phyloP scores from a whole-genome alignment of 352 stramenopile species.

The Phytophthora pini region DNA sequence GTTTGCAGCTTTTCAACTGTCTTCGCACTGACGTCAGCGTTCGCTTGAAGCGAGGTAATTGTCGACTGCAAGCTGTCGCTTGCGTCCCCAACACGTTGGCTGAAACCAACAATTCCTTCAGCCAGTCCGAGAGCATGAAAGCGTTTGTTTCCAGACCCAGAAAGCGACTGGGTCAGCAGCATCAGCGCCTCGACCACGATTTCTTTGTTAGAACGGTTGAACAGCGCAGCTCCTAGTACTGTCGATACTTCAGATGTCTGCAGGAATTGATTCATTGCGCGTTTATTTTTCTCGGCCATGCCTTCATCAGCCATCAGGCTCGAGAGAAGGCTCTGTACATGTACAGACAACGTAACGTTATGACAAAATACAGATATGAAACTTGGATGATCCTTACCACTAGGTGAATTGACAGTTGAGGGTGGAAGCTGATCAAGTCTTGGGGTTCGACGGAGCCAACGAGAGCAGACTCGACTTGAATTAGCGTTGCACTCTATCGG shows the following conservation, averaged over 20 bases:
- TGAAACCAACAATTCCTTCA: constrained; percentile 66
- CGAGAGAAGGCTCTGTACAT: constrained; percentile 63
- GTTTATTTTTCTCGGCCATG: constrained; percentile 71
- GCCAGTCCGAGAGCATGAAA: constrained; percentile 68
- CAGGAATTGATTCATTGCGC: constrained; percentile 74
- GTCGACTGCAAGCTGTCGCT: constrained; percentile 66
- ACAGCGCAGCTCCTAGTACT: constrained; percentile 66
- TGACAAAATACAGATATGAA: background rate
- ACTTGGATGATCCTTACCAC: constrained; percentile 47
- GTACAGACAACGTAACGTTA: background rate
- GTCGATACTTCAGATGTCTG: constrained; percentile 72
- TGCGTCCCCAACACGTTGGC: constrained; percentile 56
- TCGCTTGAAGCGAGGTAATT: constrained; percentile 57
- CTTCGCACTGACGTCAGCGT: constrained; percentile 49
- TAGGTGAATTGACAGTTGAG: constrained; percentile 70
- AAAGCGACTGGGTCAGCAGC: constrained; percentile 59
- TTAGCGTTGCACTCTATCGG: constrained; percentile 62
- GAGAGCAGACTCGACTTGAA: constrained; percentile 71
- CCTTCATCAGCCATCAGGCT: constrained; percentile 52
- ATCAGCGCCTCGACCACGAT: constrained; percentile 70
- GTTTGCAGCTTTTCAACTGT: constrained; percentile 60
- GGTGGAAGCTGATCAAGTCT: constrained; percentile 60
- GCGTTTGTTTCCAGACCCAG: constrained; percentile 58
- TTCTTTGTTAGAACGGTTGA: constrained; percentile 70
- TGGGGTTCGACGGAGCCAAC: constrained; percentile 60